A percentile compares a stretch with the other conserved stretches of the same genome.
These are phyloP conservation scores for Calamus simplicifolius DNA, from an alignment of 176 grass and related monocot genomes.

Conservation along the genomic window DNA sequence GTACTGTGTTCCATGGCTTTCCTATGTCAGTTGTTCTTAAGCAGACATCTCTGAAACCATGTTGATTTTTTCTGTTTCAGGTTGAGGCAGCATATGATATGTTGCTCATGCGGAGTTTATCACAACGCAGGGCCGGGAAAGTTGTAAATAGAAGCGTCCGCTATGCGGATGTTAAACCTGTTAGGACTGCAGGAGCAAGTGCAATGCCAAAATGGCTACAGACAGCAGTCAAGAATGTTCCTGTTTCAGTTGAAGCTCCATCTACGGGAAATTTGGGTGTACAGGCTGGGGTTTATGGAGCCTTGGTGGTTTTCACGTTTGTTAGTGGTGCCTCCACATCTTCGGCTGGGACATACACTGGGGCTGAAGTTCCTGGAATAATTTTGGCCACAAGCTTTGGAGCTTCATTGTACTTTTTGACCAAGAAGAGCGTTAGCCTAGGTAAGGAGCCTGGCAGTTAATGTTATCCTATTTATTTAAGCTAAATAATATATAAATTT, in stretches of 20 bases:
- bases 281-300: constrained; percentile 68
- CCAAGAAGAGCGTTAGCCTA: constrained; percentile 90
- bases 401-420: constrained; percentile 83
- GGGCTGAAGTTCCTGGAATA: constrained; percentile 62
- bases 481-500: no score
- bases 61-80: constrained; percentile 40
- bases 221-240: constrained; percentile 50
- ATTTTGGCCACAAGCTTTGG: constrained; percentile 82
- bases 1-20: no score
- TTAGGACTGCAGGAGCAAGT: constrained; percentile 34
- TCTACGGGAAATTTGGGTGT: constrained; percentile 53
- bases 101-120: constrained; percentile 88
- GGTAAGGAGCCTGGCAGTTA: constrained; percentile 27
- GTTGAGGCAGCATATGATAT: constrained; percentile 91
- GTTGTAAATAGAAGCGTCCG: constrained; percentile 67
- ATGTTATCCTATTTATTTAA: no score
- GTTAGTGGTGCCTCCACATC: constrained; percentile 58
- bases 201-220: constrained; percentile 67
- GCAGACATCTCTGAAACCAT: constrained; percentile 4
- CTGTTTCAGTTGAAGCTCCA: constrained; percentile 60
- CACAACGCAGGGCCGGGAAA: constrained; percentile 69
- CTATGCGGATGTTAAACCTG: constrained; percentile 89
- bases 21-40: neutral
- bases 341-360: constrained; percentile 50
- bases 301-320: constrained; percentile 80